phyloP scores from a whole-genome alignment of 2,329 filamentous ascomycete species.

The Talaromyces marneffei region DNA sequence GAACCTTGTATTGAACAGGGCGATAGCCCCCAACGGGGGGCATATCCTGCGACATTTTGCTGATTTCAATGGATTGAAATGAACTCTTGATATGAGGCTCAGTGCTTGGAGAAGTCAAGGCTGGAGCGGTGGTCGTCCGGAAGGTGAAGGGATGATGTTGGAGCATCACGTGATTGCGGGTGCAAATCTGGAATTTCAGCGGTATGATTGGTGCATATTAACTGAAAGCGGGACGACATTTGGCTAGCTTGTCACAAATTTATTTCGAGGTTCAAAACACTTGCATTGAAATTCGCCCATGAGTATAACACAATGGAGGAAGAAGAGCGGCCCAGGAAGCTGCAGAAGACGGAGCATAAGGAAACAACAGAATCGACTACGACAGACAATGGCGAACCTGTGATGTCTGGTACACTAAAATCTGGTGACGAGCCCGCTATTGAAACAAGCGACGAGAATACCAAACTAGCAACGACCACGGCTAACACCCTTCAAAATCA shows the following conservation, averaged over 20 bases:
- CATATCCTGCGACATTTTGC: conserved; percentile 92
- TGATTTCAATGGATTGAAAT: conserved; percentile 18
- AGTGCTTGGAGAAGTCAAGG: conserved; percentile 1
- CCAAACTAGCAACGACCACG: neutral
- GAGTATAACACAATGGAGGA: conserved; percentile 45
- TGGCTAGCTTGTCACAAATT: neutral
- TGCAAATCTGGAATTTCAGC: neutral
- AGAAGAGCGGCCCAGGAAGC: conserved; percentile 50
- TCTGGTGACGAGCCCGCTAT: conserved; percentile 14
- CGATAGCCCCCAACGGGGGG: conserved; percentile 91
- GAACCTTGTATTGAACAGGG: conserved; percentile 93
- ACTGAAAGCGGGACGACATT: neutral
- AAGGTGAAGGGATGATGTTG: conserved; percentile 16
- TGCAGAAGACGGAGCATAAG: conserved; percentile 47
- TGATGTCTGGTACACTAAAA: conserved; percentile 27
- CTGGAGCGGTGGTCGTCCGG: conserved; percentile 14
- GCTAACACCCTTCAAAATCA: neutral
- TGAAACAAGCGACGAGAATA: conserved; percentile 10
- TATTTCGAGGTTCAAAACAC: neutral
- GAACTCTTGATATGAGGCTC: conserved; percentile 13
- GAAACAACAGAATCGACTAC: neutral
- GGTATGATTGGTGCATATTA: conserved; percentile 2
- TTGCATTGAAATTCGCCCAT: neutral
- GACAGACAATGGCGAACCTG: conserved; percentile 22
- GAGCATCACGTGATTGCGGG: conserved; percentile 8